Base-by-base conservation (phyloP, 2,329 filamentous ascomycete genomes). In the Amauroascus verrucosus region DNA sequence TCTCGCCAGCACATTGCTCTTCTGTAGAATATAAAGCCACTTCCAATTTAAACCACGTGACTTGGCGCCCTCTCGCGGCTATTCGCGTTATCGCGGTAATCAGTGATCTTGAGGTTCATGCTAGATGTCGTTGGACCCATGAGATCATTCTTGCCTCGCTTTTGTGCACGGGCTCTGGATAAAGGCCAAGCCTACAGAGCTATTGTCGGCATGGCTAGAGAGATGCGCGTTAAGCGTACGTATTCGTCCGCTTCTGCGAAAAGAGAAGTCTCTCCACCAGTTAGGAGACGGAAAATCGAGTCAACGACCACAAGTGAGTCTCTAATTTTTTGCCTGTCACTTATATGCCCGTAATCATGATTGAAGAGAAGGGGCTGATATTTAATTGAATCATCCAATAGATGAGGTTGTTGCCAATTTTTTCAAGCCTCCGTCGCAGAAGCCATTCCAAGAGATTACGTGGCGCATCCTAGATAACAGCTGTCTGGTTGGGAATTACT, bases 391-490 rank as follows among this genome's bases (percentile, higher is more conserved):
- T 24, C 40, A 9, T 43, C 22, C 3, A 14, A 14, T 48, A 58
- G 55, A 28, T 43, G 40, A 82, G 66, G 81, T 70, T 56, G 81
- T 95, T 1, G 79, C 86, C 18, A 88, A 79, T 51, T 97, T 97
- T 74, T 97, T 97, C 70, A 95, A 84, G 0, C 90, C 90, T 0
- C 66, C 78, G 0, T 96, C 89, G 0, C 81, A 95, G 67, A 96
- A 94, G 66, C 86, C 87, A 30, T 86, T 87, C 13, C 84, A 90
- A 48, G 80, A 79, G 54, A 81, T 86, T 48, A 73, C 70, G 8
- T 97, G 93, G 88, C 69, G 76, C 7, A 66, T 77, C 67, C 75
- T 75, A 70, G 85, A 79, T 66, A 84, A 74, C 65, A 85, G 84
- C 3, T 74, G 96, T 20, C 76, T 97, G 5, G 78, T 93, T 22